phyloP scores from a whole-genome alignment of 441 rosid species.

The Adansonia rubrostipa region DNA sequence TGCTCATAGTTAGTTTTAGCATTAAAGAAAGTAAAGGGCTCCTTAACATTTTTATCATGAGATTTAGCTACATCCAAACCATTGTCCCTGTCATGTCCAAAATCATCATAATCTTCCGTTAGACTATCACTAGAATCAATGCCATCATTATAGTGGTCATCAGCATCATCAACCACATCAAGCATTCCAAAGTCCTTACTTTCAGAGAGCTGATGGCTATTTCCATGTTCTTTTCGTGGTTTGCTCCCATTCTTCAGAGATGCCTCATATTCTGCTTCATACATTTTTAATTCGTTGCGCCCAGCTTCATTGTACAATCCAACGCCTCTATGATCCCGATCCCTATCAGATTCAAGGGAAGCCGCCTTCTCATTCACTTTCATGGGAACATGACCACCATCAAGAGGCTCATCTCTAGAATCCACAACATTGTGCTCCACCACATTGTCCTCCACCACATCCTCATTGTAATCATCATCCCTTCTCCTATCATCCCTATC shows the following conservation, averaged over 20 bases:
- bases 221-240: conserved; percentile 32
- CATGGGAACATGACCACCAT: conserved; percentile 29
- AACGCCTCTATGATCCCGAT: conserved; percentile 44
- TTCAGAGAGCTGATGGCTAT: conserved; percentile 29
- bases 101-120: conserved; percentile 58
- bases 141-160: conserved; percentile 61
- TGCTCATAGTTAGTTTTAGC: conserved; percentile 39
- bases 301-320: conserved; percentile 93
- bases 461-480: conserved; percentile 81
- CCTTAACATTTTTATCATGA: conserved; percentile 36
- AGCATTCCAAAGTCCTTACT: conserved; percentile 35
- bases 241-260: conserved; percentile 54
- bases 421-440: conserved; percentile 30
- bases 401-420: conserved; percentile 34
- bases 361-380: conserved; percentile 36
- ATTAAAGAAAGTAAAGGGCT: conserved; percentile 34
- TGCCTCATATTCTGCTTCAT: conserved; percentile 83
- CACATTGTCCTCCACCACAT: conserved; percentile 52
- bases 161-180: conserved; percentile 46
- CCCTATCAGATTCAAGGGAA: conserved; percentile 31
- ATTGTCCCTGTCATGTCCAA: conserved; percentile 43
- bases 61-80: conserved; percentile 27
- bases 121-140: conserved; percentile 56
- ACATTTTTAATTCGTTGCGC: conserved; percentile 74
- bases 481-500: conserved; percentile 96